A percentile compares a stretch with the other conserved stretches of the same genome.
Evolutionary conservation across 2,329 filamentous ascomycete species (phyloP).

Genomic region (Fusarium sp.): DNA sequence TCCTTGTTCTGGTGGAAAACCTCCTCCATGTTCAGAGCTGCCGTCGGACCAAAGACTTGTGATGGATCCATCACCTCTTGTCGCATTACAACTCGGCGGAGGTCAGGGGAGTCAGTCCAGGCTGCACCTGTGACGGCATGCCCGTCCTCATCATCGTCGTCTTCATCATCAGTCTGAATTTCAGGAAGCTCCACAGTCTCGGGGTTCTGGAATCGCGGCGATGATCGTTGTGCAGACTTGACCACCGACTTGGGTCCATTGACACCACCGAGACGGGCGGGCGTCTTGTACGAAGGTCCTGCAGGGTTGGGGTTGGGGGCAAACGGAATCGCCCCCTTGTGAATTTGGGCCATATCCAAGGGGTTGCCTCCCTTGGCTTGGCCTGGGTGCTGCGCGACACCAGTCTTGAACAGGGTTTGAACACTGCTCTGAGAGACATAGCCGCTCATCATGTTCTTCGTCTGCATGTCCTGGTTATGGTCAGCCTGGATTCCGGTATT

Average conservation of each 20-base stretch:
- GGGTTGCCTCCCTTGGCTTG: slow-evolving; percentile 75
- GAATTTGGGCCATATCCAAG: slow-evolving; percentile 87
- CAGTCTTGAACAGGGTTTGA: slow-evolving; percentile 73
- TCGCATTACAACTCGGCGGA: slow-evolving; percentile 78
- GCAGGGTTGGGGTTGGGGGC: slow-evolving; percentile 74
- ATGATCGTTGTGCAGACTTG: slow-evolving; percentile 74
- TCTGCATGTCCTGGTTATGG: slow-evolving; percentile 64
- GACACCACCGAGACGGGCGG: slow-evolving; percentile 65
- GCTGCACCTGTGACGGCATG: slow-evolving; percentile 67
- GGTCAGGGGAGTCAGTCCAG: slow-evolving; percentile 90
- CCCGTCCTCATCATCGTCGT: slow-evolving; percentile 79
- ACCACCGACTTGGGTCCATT: slow-evolving; percentile 64
- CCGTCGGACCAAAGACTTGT: slow-evolving; percentile 88
- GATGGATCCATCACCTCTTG: slow-evolving; percentile 91
- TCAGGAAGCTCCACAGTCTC: slow-evolving; percentile 94
- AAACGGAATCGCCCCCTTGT: slow-evolving; percentile 90
- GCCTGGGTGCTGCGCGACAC: slow-evolving; percentile 75
- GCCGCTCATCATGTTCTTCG: slow-evolving; percentile 70
- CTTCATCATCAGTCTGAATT: slow-evolving; percentile 94
- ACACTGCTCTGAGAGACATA: slow-evolving; percentile 69
- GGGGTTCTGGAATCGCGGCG: slow-evolving; percentile 87
- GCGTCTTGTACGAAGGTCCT: slow-evolving; percentile 74
- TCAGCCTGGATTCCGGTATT: slow-evolving; percentile 47
- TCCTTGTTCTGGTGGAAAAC: slow-evolving; percentile 93
- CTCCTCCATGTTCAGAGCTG: slow-evolving; percentile 93